Evolutionary conservation across 2,329 filamentous ascomycete species (phyloP), one percentile per base, ranked within the genome.

Genomic region (Diaporthe sp.): DNA sequence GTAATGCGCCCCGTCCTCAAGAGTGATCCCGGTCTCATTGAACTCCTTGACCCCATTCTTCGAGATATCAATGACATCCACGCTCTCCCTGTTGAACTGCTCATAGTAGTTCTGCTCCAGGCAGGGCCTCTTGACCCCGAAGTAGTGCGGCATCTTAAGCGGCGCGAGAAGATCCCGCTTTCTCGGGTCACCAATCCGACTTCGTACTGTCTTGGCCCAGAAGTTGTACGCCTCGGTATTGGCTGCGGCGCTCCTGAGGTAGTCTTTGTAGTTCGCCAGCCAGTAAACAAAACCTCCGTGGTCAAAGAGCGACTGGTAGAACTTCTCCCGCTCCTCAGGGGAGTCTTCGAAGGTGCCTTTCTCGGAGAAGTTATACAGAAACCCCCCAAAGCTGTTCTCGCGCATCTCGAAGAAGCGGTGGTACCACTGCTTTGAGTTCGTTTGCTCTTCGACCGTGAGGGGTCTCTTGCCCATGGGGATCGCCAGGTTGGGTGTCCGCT

Each of bases 401-500:
- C 91, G 88, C 47, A 85, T 82, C 39, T 83, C 83, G 80, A 91
- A 93, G 2, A 93, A 83, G 70, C 88, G 83, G 0, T 83, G 85
- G 68, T 90, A 90, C 49, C 81, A 82, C 10, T 77, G 78, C 78
- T 89, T 89, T 31, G 79, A 80, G 2, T 80, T 79, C 34, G 89
- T 83, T 79, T 93, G 89, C 76, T 91, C 88, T 74, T 88, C 85
- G 15, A 81, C 83, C 0, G 86, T 87, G 39, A 92, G 83, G 0
- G 83, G 55, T 3, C 85, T 83, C 75, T 88, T 87, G 3, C 87
- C 85, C 90, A 94, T 92, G 0, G 92, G 91, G 0, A 94, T 79
- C 0, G 90, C 90, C 9, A 92, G 84, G 75, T 94, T 94, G 0
- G 92, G 92, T 1, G 91, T 94, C 15, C 92, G 88, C 79, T 94